A percentile compares a stretch with the other conserved stretches of the same genome.
These are phyloP conservation scores for Fonsecaea pedrosoi DNA, from an alignment of 2,329 filamentous ascomycete genomes.

Conservation along the genomic window DNA sequence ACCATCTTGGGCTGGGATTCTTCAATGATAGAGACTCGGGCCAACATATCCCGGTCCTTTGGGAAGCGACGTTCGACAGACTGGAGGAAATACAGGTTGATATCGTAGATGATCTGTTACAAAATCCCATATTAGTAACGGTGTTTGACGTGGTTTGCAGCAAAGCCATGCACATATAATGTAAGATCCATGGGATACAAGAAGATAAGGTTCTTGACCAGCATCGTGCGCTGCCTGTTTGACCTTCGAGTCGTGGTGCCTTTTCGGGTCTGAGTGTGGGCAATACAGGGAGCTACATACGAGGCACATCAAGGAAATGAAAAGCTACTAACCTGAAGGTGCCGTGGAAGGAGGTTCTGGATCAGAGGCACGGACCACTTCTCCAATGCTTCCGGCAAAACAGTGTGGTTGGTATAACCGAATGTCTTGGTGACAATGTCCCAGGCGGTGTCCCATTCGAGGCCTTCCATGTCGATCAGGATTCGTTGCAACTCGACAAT, in stretches of 20 bases:
- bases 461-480: slow-evolving; percentile 82
- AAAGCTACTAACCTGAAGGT: slow-evolving; percentile 66
- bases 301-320: neutral
- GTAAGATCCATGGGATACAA: too few species aligned
- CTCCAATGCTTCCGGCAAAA: slow-evolving; percentile 93
- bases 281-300: too few species aligned
- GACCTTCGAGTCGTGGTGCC: too few species aligned
- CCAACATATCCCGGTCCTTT: slow-evolving; percentile 82
- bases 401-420: slow-evolving; percentile 98
- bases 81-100: slow-evolving; percentile 94
- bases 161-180: too few species aligned
- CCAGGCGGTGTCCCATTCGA: slow-evolving; percentile 95
- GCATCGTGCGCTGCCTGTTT: too few species aligned
- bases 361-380: slow-evolving; percentile 96
- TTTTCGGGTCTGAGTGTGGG: too few species aligned
- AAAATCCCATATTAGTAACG: slow-evolving; percentile 22
- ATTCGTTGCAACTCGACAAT: slow-evolving; percentile 97
- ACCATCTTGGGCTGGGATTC: slow-evolving; percentile 98
- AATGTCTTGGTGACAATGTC: slow-evolving; percentile 78
- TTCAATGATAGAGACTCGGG: slow-evolving; percentile 94
- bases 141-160: neutral
- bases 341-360: slow-evolving; percentile 89
- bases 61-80: slow-evolving; percentile 89
- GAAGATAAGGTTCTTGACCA: too few species aligned
- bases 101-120: slow-evolving; percentile 83